These are phyloP conservation scores for Entomortierella lignicola DNA, from an alignment of 192 early-diverging fungal genomes.

Conservation along the genomic window DNA sequence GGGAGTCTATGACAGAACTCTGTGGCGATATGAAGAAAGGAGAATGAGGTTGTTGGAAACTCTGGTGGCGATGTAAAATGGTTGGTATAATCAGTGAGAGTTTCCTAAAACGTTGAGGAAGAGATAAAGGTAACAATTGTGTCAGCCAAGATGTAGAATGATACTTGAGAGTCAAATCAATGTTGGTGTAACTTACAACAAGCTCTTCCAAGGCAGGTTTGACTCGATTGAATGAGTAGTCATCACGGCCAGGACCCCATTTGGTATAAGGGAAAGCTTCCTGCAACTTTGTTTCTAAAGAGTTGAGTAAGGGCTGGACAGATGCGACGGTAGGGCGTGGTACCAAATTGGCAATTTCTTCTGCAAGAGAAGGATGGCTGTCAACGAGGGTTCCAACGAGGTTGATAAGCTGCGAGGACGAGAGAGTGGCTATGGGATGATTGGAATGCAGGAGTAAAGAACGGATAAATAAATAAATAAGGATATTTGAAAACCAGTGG, in stretches of 20 bases:
- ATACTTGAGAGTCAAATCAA: too few species aligned
- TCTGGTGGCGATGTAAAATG: constrained; percentile 85
- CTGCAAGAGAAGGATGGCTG: constrained; percentile 76
- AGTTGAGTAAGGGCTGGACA: constrained; percentile 70
- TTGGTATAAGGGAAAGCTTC: constrained; percentile 91
- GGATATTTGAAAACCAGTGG: too few species aligned
- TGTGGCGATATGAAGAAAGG: constrained; percentile 84
- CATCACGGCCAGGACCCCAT: constrained; percentile 79
- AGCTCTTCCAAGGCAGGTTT: constrained; percentile 80
- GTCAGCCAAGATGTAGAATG: background rate
- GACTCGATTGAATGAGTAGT: constrained; percentile 92
- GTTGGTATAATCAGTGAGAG: constrained; percentile 77
- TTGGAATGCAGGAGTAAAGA: too few species aligned
- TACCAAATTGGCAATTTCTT: constrained; percentile 77
- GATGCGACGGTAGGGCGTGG: constrained; percentile 89
- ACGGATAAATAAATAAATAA: constrained; percentile 3
- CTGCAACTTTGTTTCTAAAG: constrained; percentile 76
- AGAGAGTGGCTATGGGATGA: constrained; percentile 14
- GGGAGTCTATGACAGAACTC: constrained; percentile 82
- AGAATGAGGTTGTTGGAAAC: constrained; percentile 81
- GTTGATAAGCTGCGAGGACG: constrained; percentile 75
- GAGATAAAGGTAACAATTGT: background rate
- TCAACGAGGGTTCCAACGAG: constrained; percentile 80
- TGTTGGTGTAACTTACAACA: constrained; percentile 57
- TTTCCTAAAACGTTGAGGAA: constrained; percentile 58